Conservation (phyloP, 257 asterid species). For the Mitragyna speciosa region DNA sequence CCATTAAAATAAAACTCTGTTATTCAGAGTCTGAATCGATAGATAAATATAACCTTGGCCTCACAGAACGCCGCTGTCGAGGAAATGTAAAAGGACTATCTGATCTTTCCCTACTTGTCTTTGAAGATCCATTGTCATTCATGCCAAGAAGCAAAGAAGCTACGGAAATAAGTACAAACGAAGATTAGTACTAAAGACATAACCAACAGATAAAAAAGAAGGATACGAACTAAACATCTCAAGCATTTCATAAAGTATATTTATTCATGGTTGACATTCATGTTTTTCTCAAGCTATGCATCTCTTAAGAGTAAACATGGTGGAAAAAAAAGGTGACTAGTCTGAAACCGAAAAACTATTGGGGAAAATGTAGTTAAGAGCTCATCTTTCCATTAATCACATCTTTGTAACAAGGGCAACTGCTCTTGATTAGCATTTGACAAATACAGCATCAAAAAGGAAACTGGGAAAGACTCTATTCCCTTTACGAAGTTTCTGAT, state of each 20-base stretch:
- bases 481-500: not conserved
- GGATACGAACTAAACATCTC: not conserved
- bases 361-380: no score
- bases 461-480: not conserved
- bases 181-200: constrained; percentile 12
- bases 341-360: not conserved
- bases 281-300: not conserved
- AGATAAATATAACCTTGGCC: constrained; percentile 70
- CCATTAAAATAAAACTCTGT: constrained; percentile 21
- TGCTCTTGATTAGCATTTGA: not conserved
- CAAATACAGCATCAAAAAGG: not conserved
- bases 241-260: not conserved
- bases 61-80: constrained; percentile 91
- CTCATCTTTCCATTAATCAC: not conserved
- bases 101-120: constrained; percentile 68
- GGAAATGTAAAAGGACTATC: constrained; percentile 82
- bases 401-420: not conserved
- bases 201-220: not conserved
- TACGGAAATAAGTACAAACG: constrained; percentile 34
- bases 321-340: not conserved
- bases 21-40: constrained; percentile 88
- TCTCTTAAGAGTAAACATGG: not conserved
- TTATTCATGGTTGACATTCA: not conserved
- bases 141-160: constrained; percentile 65
- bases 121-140: constrained; percentile 51